A percentile compares a stretch with the other conserved stretches of the same genome.
phyloP scores from a whole-genome alignment of 2,329 filamentous ascomycete genomes.

The Arthrobotrys entomopaga region DNA sequence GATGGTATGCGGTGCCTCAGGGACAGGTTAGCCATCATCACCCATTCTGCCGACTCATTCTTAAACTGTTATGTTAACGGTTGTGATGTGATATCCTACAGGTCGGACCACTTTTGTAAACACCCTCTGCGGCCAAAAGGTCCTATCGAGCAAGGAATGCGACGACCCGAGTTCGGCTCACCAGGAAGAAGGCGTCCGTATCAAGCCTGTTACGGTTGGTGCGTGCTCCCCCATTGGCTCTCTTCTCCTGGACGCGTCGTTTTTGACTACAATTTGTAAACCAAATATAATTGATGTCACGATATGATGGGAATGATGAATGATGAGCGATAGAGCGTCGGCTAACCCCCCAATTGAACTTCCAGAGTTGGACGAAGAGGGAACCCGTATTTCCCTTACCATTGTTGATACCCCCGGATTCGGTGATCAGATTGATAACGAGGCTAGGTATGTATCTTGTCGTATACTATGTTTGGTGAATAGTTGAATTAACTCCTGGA shows the following conservation, averaged over 20 bases:
- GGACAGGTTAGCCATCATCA: slow-evolving; percentile 77
- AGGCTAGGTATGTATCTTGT: slow-evolving; percentile 78
- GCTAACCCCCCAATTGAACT: slow-evolving; percentile 51
- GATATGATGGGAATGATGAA: not conserved
- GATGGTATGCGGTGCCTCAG: slow-evolving; percentile 99
- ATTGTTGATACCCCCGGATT: slow-evolving; percentile 99
- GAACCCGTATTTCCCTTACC: slow-evolving; percentile 95
- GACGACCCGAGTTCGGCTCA: slow-evolving; percentile 90
- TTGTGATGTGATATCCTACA: slow-evolving; percentile 62
- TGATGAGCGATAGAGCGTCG: slow-evolving; percentile 21
- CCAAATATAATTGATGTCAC: too few species aligned
- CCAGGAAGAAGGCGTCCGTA: slow-evolving; percentile 95
- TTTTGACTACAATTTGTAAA: not conserved
- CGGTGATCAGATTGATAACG: slow-evolving; percentile 98
- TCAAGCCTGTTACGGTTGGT: slow-evolving; percentile 98
- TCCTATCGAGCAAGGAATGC: slow-evolving; percentile 88
- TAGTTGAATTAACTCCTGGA: slow-evolving; percentile 33
- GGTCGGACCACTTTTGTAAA: slow-evolving; percentile 99
- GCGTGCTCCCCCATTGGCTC: slow-evolving; percentile 62
- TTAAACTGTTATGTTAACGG: not conserved
- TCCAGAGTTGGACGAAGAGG: slow-evolving; percentile 93
- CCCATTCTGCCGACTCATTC: slow-evolving; percentile 7
- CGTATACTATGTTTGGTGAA: slow-evolving; percentile 11
- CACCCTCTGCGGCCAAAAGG: slow-evolving; percentile 94
- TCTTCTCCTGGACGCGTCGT: slow-evolving; percentile 15